These are phyloP conservation scores for Carallia brachiata DNA, from an alignment of 345 rosid genomes.

Conservation along the genomic window DNA sequence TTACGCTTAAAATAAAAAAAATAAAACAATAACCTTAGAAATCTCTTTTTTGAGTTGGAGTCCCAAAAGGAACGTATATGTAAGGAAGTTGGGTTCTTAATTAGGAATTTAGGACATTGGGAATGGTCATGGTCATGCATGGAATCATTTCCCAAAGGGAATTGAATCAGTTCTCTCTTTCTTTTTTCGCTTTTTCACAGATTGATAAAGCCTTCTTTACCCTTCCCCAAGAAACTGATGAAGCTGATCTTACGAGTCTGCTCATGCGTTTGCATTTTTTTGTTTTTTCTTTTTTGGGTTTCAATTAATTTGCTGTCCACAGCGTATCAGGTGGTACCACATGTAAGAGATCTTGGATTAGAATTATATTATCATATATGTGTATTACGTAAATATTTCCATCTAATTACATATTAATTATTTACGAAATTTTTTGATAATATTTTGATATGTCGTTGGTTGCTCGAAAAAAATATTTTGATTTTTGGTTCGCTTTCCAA, in stretches of 20 bases:
- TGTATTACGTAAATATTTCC: too few species aligned
- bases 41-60: too few species aligned
- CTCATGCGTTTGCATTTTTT: conserved; percentile 7
- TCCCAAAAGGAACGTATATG: neutral
- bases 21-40: neutral
- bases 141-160: conserved; percentile 65
- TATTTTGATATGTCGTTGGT: too few species aligned
- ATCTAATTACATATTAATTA: too few species aligned
- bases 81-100: neutral
- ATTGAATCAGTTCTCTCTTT: conserved; percentile 49
- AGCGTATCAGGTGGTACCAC: too few species aligned
- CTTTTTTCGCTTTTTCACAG: conserved; percentile 55
- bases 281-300: neutral
- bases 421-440: too few species aligned
- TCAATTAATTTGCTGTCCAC: neutral
- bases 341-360: too few species aligned
- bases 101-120: neutral
- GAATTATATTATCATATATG: too few species aligned
- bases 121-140: conserved; percentile 41
- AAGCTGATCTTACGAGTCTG: conserved; percentile 13
- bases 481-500: too few species aligned
- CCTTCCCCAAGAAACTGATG: conserved; percentile 63
- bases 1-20: neutral
- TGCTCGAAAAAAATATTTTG: too few species aligned
- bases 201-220: conserved; percentile 60